Base-by-base conservation (phyloP, 1,284 basidiomycete species). In the Rhodotorula sp. region DNA sequence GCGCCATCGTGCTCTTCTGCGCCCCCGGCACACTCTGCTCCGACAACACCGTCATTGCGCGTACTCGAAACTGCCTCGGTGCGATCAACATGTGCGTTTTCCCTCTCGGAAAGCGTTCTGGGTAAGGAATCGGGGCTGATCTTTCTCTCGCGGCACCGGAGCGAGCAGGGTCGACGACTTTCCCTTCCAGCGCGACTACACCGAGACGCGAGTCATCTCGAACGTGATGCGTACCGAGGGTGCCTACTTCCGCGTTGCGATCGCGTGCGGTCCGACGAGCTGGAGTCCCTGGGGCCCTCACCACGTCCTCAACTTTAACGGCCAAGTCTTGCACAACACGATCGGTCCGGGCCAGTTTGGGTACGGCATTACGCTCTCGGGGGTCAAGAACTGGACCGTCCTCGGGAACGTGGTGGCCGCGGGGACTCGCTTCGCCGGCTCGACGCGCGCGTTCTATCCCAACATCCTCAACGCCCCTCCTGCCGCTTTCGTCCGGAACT, bases 1-100 rank as follows among this genome's bases (percentile, higher is more conserved):
- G 78, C 4, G 78, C 75, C 5, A 79, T 79, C 52, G 79, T 79
- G 12, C 49, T 79, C 26, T 79, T 79, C 64, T 75, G 78, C 39
- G 77, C 79, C 4, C 77, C 78, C 1, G 78, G 76, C 18, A 70
- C 76, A 3, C 51, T 64, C 58, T 67, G 66, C 26, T 64, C 69
- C n/a, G 60, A 67, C 70, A 79, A 79, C 65, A 79, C 78, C 20
- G 72, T 79, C 63, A 76, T 79, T n/a, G 76, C 79, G 0, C 64
- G 75, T 3, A 67, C 67, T 47, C 69, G 77, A 10, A 71, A 78
- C 62, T 51, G 77, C 0, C 72, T 79, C 48, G 79, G 79, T 20
- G 78, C 74, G 7, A 78, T 79, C 68, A 79, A 79, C 69, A 71
- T 78, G 76, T 71, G 34, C 34, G 34, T 34, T 34, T 34, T 34